Conservation (phyloP, 1,139 yeast species). For the Pichia sorboxylosa region DNA sequence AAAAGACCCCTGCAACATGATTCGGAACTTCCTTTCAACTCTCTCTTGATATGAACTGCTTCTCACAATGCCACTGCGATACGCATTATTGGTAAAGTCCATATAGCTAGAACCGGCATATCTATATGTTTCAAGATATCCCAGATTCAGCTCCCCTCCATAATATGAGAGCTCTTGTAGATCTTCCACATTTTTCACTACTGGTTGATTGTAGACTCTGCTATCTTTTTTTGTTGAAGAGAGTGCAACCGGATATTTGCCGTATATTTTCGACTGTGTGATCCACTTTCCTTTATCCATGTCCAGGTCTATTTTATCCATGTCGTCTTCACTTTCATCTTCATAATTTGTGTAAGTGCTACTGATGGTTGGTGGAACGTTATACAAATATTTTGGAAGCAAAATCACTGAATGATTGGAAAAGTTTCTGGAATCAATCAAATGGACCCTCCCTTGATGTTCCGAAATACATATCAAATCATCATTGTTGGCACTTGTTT, state of each 20-base stretch:
- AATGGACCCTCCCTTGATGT: conserved; percentile 78
- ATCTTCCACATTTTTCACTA: conserved; percentile 18
- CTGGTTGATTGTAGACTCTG: conserved; percentile 17
- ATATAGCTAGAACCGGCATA: conserved; percentile 2
- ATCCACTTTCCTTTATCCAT: conserved; percentile 6
- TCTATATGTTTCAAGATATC: conserved; percentile 9
- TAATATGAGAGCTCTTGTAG: conserved; percentile 4
- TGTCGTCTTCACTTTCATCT: not conserved
- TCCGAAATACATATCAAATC: conserved; percentile 71
- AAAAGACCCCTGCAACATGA: conserved; percentile 6
- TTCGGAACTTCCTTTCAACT: not conserved
- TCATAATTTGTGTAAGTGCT: not conserved
- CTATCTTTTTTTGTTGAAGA: not conserved
- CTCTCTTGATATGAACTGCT: not conserved
- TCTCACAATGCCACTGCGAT: not conserved
- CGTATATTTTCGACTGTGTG: conserved; percentile 3
- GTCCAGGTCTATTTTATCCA: not conserved
- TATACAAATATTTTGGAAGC: conserved; percentile 27
- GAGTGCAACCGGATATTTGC: conserved; percentile 6
- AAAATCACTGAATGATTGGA: conserved; percentile 67
- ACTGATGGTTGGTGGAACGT: conserved; percentile 8
- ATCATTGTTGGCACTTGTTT: conserved; percentile 59
- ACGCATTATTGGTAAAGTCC: not conserved
- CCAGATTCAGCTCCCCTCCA: conserved; percentile 10
- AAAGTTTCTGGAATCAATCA: conserved; percentile 64